Base-by-base conservation (phyloP, 2,329 filamentous ascomycete species). In the Fusarium verticillioides region DNA sequence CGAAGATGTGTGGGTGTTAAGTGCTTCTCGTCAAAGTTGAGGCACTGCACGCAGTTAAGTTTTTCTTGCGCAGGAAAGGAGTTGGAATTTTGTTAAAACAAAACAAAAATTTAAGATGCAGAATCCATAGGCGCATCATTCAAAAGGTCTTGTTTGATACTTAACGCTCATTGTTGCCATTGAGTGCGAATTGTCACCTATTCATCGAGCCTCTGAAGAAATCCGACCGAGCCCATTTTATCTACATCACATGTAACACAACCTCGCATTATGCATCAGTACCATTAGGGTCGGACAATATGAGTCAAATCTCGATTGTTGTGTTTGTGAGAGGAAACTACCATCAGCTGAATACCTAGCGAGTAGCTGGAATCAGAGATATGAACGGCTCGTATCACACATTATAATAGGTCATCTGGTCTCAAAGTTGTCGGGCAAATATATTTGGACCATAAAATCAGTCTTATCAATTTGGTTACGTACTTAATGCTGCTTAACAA, bases 401-500 rank as follows among this genome's bases (percentile, higher is more conserved):
- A 42, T 44, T n/a, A 23, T 23, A 36, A 36, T 36, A 52, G 6
- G 42, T 40, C 11, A 46, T 32, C 9, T 19, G 32, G 19, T 21
- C 19, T 42, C 54, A n/a, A 36, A 44, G 28, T 11, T 40, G 49
- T 21, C 44, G 9, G 37, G n/a, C 21, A 50, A 54, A 19, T 46
- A 19, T 39, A 23, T 56, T 19, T 65, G 34, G 13, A 21, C 16
- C 47, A 28, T 46, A 18, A 16, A 23, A 60, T 50, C 16, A 37
- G 13, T 39, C 36, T 53, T 26, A 26, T 69, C 40, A 50, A 64
- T 72, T 72, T 57, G 23, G 28, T 50, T 60, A 69, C 53, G 19
- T 40, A 57, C 50, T 70, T 78, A 91, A 79, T 91, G 89, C 56
- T 87, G 87, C 81, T 91, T 90, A 63, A 95, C 96, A 46, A 98